These are phyloP conservation scores for Amaranthus cruentus DNA, from an alignment of 148 eudicot species.

Conservation along the genomic window DNA sequence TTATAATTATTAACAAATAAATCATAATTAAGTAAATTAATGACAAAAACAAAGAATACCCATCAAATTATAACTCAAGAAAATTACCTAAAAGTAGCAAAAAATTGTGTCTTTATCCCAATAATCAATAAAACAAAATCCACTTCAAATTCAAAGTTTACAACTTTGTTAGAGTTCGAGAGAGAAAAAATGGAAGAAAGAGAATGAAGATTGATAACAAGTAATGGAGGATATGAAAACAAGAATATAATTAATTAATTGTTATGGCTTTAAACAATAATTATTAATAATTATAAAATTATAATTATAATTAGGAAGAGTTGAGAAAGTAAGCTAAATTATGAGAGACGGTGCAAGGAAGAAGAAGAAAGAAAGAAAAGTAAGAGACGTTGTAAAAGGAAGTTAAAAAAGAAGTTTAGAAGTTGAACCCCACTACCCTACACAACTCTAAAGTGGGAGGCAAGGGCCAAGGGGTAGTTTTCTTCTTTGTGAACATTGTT, in stretches of 20 bases:
- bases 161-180: not conserved
- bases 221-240: conserved; percentile 14
- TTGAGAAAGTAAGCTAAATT: conserved; percentile 6
- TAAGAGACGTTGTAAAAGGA: not conserved
- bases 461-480: not conserved
- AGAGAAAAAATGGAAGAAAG: not conserved
- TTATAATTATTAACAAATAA: not conserved
- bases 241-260: not conserved
- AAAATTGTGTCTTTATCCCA: not conserved
- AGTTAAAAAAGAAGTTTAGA: not conserved
- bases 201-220: conserved; percentile 20
- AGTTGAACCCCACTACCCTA: not conserved
- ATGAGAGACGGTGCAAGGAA: not conserved
- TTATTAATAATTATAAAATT: not conserved
- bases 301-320: not conserved
- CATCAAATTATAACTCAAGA: not conserved
- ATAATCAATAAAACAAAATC: conserved; percentile 1
- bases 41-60: not conserved
- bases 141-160: conserved; percentile 7
- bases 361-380: not conserved
- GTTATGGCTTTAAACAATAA: not conserved
- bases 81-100: conserved; percentile 5
- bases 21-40: not conserved
- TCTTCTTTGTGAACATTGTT: not conserved
- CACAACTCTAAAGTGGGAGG: conserved; percentile 13